phyloP scores from a whole-genome alignment of 2,329 filamentous ascomycete genomes.

The Malbranchea zuffiana region DNA sequence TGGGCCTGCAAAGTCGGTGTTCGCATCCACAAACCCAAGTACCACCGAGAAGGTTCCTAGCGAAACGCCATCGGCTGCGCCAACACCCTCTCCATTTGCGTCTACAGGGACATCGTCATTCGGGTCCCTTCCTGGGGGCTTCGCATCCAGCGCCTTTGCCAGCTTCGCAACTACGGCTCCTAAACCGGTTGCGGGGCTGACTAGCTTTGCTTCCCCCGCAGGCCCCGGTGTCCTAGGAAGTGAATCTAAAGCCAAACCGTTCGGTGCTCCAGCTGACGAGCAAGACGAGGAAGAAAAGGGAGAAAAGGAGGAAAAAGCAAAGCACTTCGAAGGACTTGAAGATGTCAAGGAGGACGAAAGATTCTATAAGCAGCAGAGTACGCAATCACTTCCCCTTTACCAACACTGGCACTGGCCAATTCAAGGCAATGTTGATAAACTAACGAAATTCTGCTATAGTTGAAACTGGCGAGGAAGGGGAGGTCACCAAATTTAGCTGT shows the following conservation, averaged over 20 bases:
- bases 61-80: neutral
- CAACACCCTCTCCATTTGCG: conserved; percentile 23
- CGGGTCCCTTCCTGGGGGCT: conserved; percentile 25
- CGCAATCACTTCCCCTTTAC: conserved; percentile 22
- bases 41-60: neutral
- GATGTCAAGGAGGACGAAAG: conserved; percentile 40
- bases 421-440: too few species aligned
- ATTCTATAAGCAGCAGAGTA: conserved; percentile 54
- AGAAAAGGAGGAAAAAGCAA: conserved; percentile 40
- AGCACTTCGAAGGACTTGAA: conserved; percentile 40
- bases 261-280: conserved; percentile 57
- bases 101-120: conserved; percentile 28
- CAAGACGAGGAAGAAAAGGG: conserved; percentile 40
- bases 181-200: conserved; percentile 39
- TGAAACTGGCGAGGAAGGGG: conserved; percentile 78
- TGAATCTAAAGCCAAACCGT: conserved; percentile 46
- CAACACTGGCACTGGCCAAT: conserved; percentile 70
- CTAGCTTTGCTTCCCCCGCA: conserved; percentile 57
- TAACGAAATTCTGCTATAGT: conserved; percentile 38
- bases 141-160: conserved; percentile 29
- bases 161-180: conserved; percentile 41
- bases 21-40: conserved; percentile 22
- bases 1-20: conserved; percentile 27
- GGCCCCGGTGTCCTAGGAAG: conserved; percentile 30
- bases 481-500: conserved; percentile 61